phyloP scores from a whole-genome alignment of 2,329 filamentous ascomycete genomes.

The Ceratocystis smalleyi region DNA sequence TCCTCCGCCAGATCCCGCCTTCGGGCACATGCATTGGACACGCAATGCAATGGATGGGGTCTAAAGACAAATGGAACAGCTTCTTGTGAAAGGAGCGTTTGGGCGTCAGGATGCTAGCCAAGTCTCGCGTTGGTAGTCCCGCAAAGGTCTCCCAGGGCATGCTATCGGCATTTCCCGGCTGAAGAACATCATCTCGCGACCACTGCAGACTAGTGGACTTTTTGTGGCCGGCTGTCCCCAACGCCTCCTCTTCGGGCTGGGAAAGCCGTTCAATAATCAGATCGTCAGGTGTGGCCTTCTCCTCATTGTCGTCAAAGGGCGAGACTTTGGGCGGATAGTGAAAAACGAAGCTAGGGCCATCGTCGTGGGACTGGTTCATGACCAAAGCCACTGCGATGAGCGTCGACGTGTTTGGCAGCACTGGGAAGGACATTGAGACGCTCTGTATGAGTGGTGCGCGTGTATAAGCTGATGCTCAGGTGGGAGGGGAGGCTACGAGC shows the following conservation, averaged over 20 bases:
- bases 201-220: constrained; percentile 21
- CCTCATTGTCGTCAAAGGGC: constrained; percentile 25
- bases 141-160: constrained; percentile 59
- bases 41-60: constrained; percentile 65
- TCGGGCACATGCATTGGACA: constrained; percentile 71
- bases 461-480: not conserved
- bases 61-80: constrained; percentile 66
- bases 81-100: constrained; percentile 62
- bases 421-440: constrained; percentile 32
- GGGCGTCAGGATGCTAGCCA: constrained; percentile 68
- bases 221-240: constrained; percentile 19
- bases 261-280: constrained; percentile 33
- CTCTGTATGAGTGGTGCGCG: constrained; percentile 3
- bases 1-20: constrained; percentile 56
- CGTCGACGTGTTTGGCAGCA: constrained; percentile 38
- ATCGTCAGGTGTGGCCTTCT: constrained; percentile 34
- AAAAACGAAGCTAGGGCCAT: constrained; percentile 65
- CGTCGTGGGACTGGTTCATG: constrained; percentile 54
- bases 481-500: too few relatives aligned
- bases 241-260: constrained; percentile 23
- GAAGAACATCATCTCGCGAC: constrained; percentile 28
- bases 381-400: constrained; percentile 59
- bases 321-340: constrained; percentile 58
- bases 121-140: constrained; percentile 57
- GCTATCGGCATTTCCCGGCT: constrained; percentile 37